Base-by-base conservation (phyloP, 768 basidiomycete species). In the Pisolithus tinctorius region DNA sequence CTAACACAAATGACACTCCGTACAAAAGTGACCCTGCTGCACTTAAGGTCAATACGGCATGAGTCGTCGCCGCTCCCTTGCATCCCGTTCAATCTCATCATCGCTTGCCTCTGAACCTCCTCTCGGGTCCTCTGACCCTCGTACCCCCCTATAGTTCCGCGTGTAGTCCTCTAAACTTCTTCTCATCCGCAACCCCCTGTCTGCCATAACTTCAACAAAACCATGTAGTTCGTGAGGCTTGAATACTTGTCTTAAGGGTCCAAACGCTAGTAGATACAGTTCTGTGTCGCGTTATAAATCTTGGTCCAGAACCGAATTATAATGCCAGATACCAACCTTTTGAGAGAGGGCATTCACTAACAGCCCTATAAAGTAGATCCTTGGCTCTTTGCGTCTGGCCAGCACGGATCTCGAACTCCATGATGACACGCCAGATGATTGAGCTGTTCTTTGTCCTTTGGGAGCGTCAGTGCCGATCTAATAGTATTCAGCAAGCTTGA, bases 261-360 rank as follows among this genome's bases (percentile, higher is more conserved):
- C 81, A 67, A 90, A 92, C 16, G 88, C 89, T 43, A 88, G 57
- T 54, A 92, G 69, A 74, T 91, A 90, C 42, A 92, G 66, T 44
- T 83, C 88, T 91, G 45, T 49, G 47, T 62, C 48, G 59, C 61
- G 57, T 16, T 44, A 23, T 49, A 5, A 27, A 44, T 37, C 30
- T 14, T 26, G 27, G 48, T 51, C 58, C 17, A 2, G n/a, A 34
- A 13, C 34, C 13, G 39, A 5, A 16, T 26, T 16, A 8, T n/a
- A 10, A 25, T n/a, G 7, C 50, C 62, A 45, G 23, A 30, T 23
- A 58, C 66, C 39, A 47, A 85, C 88, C 86, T 77, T 92, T 92
- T 8, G 73, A 73, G 30, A 88, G 64, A 1, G 89, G 86, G 58
- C 87, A 90, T 65, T 88, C 85, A 36, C 77, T 71, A 30, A 90